Evolutionary conservation across 2,329 filamentous ascomycete genomes (phyloP).

Genomic region (Fusarium clavum): DNA sequence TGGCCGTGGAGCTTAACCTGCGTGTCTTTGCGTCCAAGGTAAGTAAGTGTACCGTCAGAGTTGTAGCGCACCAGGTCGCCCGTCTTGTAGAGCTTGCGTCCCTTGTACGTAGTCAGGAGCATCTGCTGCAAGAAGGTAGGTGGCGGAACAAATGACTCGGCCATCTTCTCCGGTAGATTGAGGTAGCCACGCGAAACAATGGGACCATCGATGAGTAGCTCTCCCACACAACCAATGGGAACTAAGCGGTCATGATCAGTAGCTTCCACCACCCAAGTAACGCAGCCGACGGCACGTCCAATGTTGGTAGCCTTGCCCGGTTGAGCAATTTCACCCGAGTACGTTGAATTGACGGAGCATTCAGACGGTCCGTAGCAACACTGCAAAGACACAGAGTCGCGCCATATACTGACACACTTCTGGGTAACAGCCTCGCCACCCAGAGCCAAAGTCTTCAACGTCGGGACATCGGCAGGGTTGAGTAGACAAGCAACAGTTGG

Average conservation of each 20-base stretch:
- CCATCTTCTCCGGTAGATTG: slow-evolving; percentile 30
- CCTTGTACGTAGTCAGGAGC: not conserved
- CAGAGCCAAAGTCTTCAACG: slow-evolving; percentile 27
- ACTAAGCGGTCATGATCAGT: slow-evolving; percentile 2
- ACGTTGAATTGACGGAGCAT: slow-evolving; percentile 33
- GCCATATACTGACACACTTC: slow-evolving; percentile 37
- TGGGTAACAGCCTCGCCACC: slow-evolving; percentile 33
- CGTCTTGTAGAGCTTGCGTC: slow-evolving; percentile 56
- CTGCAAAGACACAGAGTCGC: slow-evolving; percentile 27
- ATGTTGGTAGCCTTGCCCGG: slow-evolving; percentile 35
- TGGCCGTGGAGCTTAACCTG: slow-evolving; percentile 71
- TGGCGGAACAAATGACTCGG: slow-evolving; percentile 17
- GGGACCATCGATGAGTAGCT: slow-evolving; percentile 36
- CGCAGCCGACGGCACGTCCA: slow-evolving; percentile 26
- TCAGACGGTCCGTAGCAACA: slow-evolving; percentile 37
- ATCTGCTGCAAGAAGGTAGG: not conserved
- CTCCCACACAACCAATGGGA: slow-evolving; percentile 25
- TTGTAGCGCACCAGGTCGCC: slow-evolving; percentile 61
- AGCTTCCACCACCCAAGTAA: slow-evolving; percentile 32
- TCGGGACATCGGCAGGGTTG: slow-evolving; percentile 20
- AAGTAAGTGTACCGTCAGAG: slow-evolving; percentile 56
- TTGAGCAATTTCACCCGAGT: slow-evolving; percentile 15
- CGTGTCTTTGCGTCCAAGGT: slow-evolving; percentile 65
- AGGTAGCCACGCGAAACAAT: slow-evolving; percentile 39
- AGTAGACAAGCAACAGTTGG: slow-evolving; percentile 36